These are phyloP conservation scores for Cylindrotheca closterium DNA, from an alignment of 108 stramenopile species.

Conservation along the genomic window DNA sequence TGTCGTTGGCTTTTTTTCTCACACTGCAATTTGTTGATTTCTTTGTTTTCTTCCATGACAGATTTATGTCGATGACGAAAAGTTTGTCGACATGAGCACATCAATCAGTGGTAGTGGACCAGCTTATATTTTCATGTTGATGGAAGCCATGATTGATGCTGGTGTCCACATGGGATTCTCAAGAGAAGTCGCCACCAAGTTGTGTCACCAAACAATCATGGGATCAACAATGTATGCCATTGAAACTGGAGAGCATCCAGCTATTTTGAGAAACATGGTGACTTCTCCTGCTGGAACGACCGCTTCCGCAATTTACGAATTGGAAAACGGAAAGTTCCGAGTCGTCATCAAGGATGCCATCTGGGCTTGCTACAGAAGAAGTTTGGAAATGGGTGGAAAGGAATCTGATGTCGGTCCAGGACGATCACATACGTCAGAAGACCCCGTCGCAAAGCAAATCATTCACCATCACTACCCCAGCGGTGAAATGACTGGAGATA, in stretches of 20 bases:
- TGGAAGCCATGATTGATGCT: constrained; percentile 93
- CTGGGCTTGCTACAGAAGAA: constrained; percentile 86
- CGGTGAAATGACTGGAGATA: constrained; percentile 37
- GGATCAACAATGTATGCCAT: constrained; percentile 88
- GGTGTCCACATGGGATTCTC: constrained; percentile 93
- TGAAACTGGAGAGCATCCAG: constrained; percentile 80
- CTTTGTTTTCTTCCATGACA: background rate
- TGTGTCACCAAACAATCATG: constrained; percentile 72
- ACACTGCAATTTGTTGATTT: background rate
- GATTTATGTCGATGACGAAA: constrained; percentile 89
- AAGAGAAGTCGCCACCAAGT: constrained; percentile 71
- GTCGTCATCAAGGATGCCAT: constrained; percentile 89
- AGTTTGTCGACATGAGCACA: constrained; percentile 91
- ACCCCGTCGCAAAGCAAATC: background rate
- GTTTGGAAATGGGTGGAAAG: constrained; percentile 79
- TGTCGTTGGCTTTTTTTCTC: background rate
- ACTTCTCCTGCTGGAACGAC: constrained; percentile 96
- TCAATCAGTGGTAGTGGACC: constrained; percentile 87
- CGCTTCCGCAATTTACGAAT: constrained; percentile 87
- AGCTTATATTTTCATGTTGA: constrained; percentile 90
- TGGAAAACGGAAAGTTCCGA: constrained; percentile 90
- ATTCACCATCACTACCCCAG: constrained; percentile 23
- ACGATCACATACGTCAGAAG: constrained; percentile 24
- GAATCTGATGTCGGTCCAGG: constrained; percentile 71
- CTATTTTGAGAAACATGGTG: constrained; percentile 84